Conservation (phyloP, 768 basidiomycete species). For the Mycena haematopus region DNA sequence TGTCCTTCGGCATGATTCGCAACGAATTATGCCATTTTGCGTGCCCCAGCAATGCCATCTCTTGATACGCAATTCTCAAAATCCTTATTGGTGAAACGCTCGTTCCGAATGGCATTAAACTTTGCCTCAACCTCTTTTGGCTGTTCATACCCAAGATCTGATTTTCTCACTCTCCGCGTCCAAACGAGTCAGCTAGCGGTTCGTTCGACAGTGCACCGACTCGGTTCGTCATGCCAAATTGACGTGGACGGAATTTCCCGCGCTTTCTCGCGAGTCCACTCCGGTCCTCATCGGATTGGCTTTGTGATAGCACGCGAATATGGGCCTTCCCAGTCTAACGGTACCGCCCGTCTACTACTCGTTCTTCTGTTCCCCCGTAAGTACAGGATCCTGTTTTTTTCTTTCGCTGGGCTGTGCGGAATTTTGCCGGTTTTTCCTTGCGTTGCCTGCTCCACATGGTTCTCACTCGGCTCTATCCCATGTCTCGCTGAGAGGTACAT, state of each 20-base stretch:
- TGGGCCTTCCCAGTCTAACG: neutral
- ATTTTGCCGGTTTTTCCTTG: neutral
- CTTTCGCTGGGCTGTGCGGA: neutral
- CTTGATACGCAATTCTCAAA: neutral
- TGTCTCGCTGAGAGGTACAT: neutral
- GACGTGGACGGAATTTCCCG: neutral
- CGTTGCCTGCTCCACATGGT: neutral
- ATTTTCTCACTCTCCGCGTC: neutral
- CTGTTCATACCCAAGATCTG: neutral
- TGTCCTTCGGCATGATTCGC: neutral
- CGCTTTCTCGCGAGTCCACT: neutral
- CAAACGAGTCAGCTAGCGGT: constrained; percentile 7
- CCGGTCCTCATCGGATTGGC: neutral
- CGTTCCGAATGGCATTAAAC: neutral
- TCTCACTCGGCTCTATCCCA: neutral
- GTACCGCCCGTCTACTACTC: neutral
- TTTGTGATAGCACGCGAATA: constrained; percentile 1
- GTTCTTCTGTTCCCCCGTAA: neutral
- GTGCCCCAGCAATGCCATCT: neutral
- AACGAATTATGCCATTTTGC: neutral
- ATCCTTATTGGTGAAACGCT: constrained; percentile 4
- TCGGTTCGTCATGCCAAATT: constrained; percentile 3
- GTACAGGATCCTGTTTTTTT: neutral
- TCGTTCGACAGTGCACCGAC: neutral
- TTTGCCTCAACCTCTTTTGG: neutral